Evolutionary conservation across 139 green algal species (phyloP).

Genomic region (Zygnema cylindricum): DNA sequence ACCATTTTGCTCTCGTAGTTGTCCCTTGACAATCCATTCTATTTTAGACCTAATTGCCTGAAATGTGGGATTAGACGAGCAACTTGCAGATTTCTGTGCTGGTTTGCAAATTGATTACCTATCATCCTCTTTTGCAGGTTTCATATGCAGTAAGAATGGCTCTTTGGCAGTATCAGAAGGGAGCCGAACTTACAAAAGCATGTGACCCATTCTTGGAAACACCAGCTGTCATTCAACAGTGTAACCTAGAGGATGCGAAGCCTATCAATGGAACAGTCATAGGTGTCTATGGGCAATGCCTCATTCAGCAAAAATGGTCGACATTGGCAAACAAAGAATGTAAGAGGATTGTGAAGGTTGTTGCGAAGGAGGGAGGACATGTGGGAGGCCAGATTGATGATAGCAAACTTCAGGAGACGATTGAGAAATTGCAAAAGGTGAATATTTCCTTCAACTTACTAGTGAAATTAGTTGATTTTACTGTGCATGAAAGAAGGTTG

Average conservation of each 20-base stretch:
- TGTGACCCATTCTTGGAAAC: slow-evolving; percentile 76
- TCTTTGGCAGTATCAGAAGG: slow-evolving; percentile 78
- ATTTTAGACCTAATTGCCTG: no score
- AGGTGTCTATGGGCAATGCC: slow-evolving; percentile 77
- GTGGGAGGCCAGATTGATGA: slow-evolving; percentile 25
- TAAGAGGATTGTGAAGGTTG: slow-evolving; percentile 32
- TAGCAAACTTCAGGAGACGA: slow-evolving; percentile 25
- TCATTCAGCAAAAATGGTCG: slow-evolving; percentile 50
- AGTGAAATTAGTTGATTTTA: slow-evolving; percentile 5
- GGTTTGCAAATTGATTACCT: no score
- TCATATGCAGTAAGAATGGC: slow-evolving; percentile 81
- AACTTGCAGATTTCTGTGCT: no score
- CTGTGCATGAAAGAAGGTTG: no score
- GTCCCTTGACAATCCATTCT: no score
- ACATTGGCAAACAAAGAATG: slow-evolving; percentile 35
- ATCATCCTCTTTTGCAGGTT: slow-evolving; percentile 72
- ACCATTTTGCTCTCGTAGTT: no score
- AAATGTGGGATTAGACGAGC: no score
- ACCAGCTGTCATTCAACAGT: slow-evolving; percentile 68
- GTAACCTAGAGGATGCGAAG: slow-evolving; percentile 55
- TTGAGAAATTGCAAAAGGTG: slow-evolving; percentile 60
- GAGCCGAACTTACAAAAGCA: slow-evolving; percentile 69
- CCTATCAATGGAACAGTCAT: slow-evolving; percentile 49
- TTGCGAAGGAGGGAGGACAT: slow-evolving; percentile 28
- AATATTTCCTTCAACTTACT: slow-evolving; percentile 54